phyloP scores from a whole-genome alignment of 345 rosid species.

The Salix koriyanagi region DNA sequence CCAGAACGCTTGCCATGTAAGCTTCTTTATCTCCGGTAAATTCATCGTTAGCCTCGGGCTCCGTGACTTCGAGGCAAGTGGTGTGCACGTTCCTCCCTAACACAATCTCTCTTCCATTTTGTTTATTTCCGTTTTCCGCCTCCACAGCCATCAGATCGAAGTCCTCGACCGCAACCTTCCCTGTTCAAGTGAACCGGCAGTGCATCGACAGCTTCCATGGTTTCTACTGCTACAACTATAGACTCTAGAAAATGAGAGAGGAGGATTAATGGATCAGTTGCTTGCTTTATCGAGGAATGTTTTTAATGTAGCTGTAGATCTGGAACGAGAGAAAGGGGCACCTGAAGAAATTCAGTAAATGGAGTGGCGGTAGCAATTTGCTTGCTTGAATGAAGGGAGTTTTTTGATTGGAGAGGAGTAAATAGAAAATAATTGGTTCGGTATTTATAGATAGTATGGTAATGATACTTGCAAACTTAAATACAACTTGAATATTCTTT shows the following conservation, averaged over 20 bases:
- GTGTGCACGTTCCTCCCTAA: constrained; percentile 81
- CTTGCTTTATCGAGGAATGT: neutral
- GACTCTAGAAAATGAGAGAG: neutral
- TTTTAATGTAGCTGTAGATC: neutral
- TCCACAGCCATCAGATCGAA: constrained; percentile 36
- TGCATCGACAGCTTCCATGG: constrained; percentile 1
- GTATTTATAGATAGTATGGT: neutral
- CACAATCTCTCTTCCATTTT: constrained; percentile 57
- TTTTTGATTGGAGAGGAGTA: neutral
- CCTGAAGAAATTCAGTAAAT: neutral
- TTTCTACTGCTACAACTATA: neutral
- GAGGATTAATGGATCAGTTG: neutral
- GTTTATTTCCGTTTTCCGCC: constrained; percentile 9
- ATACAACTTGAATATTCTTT: no score
- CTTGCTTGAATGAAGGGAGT: neutral
- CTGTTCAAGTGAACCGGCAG: neutral
- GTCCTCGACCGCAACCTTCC: neutral
- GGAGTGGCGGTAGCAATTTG: neutral
- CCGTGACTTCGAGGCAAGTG: constrained; percentile 74
- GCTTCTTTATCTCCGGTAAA: constrained; percentile 90
- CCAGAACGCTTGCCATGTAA: constrained; percentile 87
- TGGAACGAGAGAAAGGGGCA: neutral
- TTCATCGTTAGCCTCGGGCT: constrained; percentile 86
- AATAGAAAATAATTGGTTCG: neutral
- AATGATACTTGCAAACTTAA: no score